phyloP scores from a whole-genome alignment of 2,329 filamentous ascomycete genomes.

The Cladosporium sp. region DNA sequence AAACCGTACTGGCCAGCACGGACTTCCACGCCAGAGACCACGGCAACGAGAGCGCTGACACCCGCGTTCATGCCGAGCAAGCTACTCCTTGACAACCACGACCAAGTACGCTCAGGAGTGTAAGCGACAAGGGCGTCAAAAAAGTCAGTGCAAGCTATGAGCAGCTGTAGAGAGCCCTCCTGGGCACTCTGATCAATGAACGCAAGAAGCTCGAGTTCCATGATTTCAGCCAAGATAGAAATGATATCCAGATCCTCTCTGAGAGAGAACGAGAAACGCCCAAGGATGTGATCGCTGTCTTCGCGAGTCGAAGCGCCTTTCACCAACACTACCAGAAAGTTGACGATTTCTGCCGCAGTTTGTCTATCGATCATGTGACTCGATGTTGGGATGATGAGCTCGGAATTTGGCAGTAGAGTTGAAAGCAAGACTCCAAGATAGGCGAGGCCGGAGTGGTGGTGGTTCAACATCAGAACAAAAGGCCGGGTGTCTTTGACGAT shows the following conservation, averaged over 20 bases:
- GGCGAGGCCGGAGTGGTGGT: conserved; percentile 72
- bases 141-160: conserved; percentile 75
- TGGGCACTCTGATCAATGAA: conserved; percentile 51
- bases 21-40: conserved; percentile 79
- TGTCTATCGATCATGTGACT: conserved; percentile 46
- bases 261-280: conserved; percentile 46
- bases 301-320: conserved; percentile 25
- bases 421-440: conserved; percentile 74
- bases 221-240: conserved; percentile 74
- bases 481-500: conserved; percentile 75
- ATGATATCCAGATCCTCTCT: conserved; percentile 65
- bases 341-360: conserved; percentile 67
- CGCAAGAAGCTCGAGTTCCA: conserved; percentile 62
- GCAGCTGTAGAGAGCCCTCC: conserved; percentile 60
- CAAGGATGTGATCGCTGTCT: conserved; percentile 43
- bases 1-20: conserved; percentile 72
- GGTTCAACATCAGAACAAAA: conserved; percentile 67
- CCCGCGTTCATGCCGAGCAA: conserved; percentile 72
- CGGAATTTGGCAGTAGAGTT: conserved; percentile 54
- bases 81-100: conserved; percentile 75
- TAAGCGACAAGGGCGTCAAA: conserved; percentile 64
- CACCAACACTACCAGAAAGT: conserved; percentile 67
- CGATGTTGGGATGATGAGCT: conserved; percentile 15
- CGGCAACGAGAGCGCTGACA: conserved; percentile 68
- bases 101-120: conserved; percentile 84